Base-by-base conservation (phyloP, 2,329 filamentous ascomycete species). In the Aureobasidium sp. region DNA sequence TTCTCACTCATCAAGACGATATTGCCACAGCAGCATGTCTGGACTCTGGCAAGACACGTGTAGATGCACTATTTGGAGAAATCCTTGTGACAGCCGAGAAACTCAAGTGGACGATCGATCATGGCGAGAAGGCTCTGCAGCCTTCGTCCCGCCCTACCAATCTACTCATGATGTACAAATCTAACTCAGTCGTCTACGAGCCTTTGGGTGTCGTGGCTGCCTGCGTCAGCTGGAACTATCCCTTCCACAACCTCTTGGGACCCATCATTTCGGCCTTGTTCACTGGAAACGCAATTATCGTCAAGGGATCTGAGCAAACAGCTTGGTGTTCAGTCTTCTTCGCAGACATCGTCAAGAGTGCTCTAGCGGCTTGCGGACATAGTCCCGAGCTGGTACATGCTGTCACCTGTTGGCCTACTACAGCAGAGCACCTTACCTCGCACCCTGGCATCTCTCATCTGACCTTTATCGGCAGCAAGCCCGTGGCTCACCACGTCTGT, bases 221-320 rank as follows among this genome's bases (percentile, higher is more conserved):
- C 19, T 87, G 93, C 58, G 91, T 99, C 47, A 94, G 89, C 71
- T 99, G 94, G 94, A 99, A 99, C 78, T 97, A 91, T 50, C 71
- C 71, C 14, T 96, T 97, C 75, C 94, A 99, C 78, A 99, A 99
- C 75, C 81, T 97, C 65, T 84, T 97, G 50, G 91, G 90, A 0
- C 94, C 93, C 15, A 83, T 97, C 67, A 95, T 97, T 71, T 92
- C 90, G 67, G 86, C 90, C 17, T 82, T 97, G 56, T 97, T 97
- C 72, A 82, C 92, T 15, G 94, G 94, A 50, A 97, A 97, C 72
- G 90, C 85, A 57, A 88, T 97, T 66, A 81, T 99, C 45, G 88
- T 97, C 73, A 99, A 99, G 77, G 90, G 89, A 52, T 96, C 91
- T 56, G 94, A 99, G 76, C 90, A 93, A 74, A 97, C 93, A 0